Evolutionary conservation across 1,139 yeast genomes (phyloP), one percentile per base, ranked within the genome.

Genomic region (Geotrichum armillariae): DNA sequence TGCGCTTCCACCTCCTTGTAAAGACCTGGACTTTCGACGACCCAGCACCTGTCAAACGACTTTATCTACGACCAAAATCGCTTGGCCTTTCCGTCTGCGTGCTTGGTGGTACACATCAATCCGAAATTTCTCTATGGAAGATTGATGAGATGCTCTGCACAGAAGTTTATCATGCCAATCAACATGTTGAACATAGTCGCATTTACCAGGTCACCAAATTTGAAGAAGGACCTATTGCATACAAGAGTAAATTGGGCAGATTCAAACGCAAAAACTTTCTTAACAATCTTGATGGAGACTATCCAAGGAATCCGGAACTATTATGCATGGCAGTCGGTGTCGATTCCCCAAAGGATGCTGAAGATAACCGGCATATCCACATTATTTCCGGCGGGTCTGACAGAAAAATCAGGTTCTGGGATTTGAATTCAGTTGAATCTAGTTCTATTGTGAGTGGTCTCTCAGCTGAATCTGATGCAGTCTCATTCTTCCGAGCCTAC

Each of bases 51-150:
- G 79, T 87, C 14, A 66, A 68, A 14, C 65, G 73, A 34, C 62
- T 86, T 8, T 65, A 66, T 9, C 54, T 73, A 2, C 71, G 80
- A 32, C 79, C 84, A 0, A 62, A 72, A 23, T 63, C 66, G 20
- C 64, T 65, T 32, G 70, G 71, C 5, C 67, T 72, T 46, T 72
- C 69, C 65, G 70, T 85, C 5, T 73, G 79, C 12, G 75, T 86
- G 45, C 73, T 79, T 16, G 94, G 93, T 0, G 96, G 95, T 0
- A 77, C 81, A 21, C 73, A 77, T 1, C 75, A 74, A 7, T 68
- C 80, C 0, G 85, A 84, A 56, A 74, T 85, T 8, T 76, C 86
- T 0, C 74, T 88, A 0, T 88, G 96, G 95, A 94, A 87, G 62
- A 71, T 88, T 9, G 82, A 88, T 17, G 73, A 76, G 27, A 70